Base-by-base conservation (phyloP, 1,284 basidiomycete species). In the Mycena citricolor region DNA sequence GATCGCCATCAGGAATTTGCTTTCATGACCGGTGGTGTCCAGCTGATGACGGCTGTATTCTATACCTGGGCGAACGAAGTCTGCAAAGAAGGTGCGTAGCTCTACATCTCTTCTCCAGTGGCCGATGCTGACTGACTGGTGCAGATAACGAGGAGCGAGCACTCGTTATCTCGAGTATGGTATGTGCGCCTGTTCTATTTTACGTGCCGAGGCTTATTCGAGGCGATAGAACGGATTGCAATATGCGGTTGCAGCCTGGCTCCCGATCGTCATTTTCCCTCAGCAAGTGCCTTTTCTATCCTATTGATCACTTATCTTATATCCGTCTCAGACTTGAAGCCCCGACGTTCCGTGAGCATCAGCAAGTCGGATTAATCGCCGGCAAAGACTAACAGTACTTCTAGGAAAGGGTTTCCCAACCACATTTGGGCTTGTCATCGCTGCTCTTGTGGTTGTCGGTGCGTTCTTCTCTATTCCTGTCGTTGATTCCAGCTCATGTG, bases 51-150 rank as follows among this genome's bases (percentile, higher is more conserved):
- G 4, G 57, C 57, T 3, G 57, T 59, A 3, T 57, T 59, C 23
- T 59, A 55, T 28, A 57, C 56, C 4, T 59, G 57, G 56, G 57
- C 56, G 1, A 59, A 59, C 29, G 57, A 59, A 26, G 49, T 59
- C 16, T 52, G 51, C 22, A 52, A 49, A 37, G 34, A 14, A 7
- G 48, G 47, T 49, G 10, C 32, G 48, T 28, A 32, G 26, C 4
- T 8, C 4, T 10, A 13, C 14, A 3, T 21, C 29, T 4, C 14
- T 8, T 14, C 14, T 3, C 4, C 22, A 12, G 32, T 49, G 26
- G 32, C 44, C 19, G 41, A 32, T 34, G 41, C 51, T 29, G 43
- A 38, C 12, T 5, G 4, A n/a, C 5, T 31, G 22, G 34, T 13
- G 4, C 22, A 50, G 51, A 49, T 29, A 52, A 52, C 29, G 47